Evolutionary conservation across 2,329 filamentous ascomycete species (phyloP).

Genomic region (Alternaria brassicae): DNA sequence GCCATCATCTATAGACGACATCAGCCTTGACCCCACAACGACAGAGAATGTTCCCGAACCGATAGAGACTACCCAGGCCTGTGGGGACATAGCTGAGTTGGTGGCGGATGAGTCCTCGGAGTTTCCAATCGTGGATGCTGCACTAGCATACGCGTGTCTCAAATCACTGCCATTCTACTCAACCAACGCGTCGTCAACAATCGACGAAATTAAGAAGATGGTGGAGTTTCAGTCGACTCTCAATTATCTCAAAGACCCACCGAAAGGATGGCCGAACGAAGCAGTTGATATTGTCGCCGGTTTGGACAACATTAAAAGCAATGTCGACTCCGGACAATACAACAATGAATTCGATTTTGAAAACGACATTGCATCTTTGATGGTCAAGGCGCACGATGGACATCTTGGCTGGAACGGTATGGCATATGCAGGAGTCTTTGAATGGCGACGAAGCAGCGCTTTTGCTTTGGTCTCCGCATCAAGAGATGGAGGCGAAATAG

Average conservation of each 20-base stretch:
- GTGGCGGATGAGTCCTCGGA: conserved; percentile 18
- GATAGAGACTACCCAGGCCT: conserved; percentile 39
- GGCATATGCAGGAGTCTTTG: conserved; percentile 47
- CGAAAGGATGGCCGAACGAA: conserved; percentile 48
- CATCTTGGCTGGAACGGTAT: conserved; percentile 49
- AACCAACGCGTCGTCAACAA: conserved; percentile 33
- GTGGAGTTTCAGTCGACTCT: conserved; percentile 53
- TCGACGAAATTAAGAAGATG: conserved; percentile 45
- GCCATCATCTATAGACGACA: conserved; percentile 28
- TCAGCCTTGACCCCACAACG: conserved; percentile 32
- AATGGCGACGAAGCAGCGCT: conserved; percentile 39
- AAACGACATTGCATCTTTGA: conserved; percentile 42
- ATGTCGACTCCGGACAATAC: conserved; percentile 43
- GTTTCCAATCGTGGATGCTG: conserved; percentile 39
- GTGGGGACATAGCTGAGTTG: conserved; percentile 33
- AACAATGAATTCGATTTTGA: conserved; percentile 54
- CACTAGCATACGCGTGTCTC: conserved; percentile 48
- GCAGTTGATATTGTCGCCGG: conserved; percentile 49
- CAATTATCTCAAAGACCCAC: conserved; percentile 50
- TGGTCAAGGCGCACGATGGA: conserved; percentile 46
- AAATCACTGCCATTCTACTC: conserved; percentile 46
- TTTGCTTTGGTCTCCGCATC: conserved; percentile 44
- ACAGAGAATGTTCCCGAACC: conserved; percentile 40
- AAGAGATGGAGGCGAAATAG: conserved; percentile 36
- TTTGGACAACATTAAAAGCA: conserved; percentile 45